phyloP scores from a whole-genome alignment of 176 grass and related monocot species.

The Cocos nucifera region DNA sequence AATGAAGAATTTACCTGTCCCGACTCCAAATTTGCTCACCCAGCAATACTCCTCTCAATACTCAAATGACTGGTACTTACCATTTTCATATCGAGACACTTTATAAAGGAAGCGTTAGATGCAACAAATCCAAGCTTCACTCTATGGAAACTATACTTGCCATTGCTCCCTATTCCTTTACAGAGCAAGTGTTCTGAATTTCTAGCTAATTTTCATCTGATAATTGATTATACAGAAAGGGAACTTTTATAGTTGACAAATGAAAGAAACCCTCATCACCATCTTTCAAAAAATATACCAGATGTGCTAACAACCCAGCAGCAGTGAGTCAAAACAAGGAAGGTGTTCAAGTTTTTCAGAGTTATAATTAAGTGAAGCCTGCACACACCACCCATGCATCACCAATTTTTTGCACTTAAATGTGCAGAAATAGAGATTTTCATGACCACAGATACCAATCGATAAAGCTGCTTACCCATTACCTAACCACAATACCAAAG shows the following conservation, averaged over 20 bases:
- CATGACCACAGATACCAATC: no score
- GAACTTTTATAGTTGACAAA: no score
- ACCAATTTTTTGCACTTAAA: no score
- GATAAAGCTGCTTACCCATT: no score
- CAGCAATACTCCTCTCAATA: not conserved
- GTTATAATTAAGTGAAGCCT: no score
- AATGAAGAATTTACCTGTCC: not conserved
- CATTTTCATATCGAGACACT: slow-evolving; percentile 1
- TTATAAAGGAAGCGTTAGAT: slow-evolving; percentile 15
- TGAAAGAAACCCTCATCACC: no score
- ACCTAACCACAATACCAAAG: no score
- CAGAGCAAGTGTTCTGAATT: slow-evolving; percentile 12
- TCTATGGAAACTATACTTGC: slow-evolving; percentile 22
- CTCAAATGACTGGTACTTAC: slow-evolving; percentile 20
- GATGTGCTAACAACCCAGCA: not conserved
- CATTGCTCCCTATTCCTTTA: slow-evolving; percentile 3
- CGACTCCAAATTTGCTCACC: slow-evolving; percentile 4
- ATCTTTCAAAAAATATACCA: not conserved
- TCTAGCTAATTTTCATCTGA: slow-evolving; percentile 12
- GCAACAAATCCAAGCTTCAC: not conserved
- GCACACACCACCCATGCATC: no score
- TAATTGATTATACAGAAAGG: no score
- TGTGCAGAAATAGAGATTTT: no score
- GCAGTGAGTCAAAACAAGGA: not conserved
- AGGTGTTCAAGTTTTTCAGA: no score